phyloP scores from a whole-genome alignment of 371 early-diverging fungal genomes.

The Basidiobolus meristosporus region DNA sequence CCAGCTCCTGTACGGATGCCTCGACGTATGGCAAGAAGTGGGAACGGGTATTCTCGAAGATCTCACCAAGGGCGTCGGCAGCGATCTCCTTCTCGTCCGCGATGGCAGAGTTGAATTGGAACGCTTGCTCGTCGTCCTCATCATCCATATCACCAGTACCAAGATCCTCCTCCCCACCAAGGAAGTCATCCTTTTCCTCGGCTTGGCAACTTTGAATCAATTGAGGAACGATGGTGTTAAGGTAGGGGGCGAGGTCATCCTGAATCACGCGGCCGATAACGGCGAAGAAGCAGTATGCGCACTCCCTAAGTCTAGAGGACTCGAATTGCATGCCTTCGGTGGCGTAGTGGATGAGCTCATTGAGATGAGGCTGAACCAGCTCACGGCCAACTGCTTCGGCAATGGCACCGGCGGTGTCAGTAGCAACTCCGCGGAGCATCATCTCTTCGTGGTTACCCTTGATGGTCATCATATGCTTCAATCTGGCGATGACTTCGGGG shows the following conservation, averaged over 20 bases:
- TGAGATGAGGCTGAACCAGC: conserved; percentile 52
- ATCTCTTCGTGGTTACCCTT: conserved; percentile 38
- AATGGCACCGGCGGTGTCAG: conserved; percentile 67
- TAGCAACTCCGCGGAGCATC: conserved; percentile 67
- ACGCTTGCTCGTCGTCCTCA: conserved; percentile 30
- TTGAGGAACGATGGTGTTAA: conserved; percentile 53
- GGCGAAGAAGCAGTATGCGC: conserved; percentile 71
- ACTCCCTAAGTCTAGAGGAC: conserved; percentile 56
- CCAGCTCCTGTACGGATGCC: conserved; percentile 32
- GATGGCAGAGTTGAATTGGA: conserved; percentile 58
- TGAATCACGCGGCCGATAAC: conserved; percentile 63
- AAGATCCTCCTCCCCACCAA: conserved; percentile 14
- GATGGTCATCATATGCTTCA: conserved; percentile 50
- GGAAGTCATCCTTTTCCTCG: conserved; percentile 36
- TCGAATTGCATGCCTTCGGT: conserved; percentile 56
- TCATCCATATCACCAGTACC: conserved; percentile 21
- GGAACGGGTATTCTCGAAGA: conserved; percentile 53
- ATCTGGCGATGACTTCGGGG: conserved; percentile 38
- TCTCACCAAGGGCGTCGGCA: conserved; percentile 64
- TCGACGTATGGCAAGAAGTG: conserved; percentile 78
- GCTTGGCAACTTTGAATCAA: conserved; percentile 50
- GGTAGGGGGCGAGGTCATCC: conserved; percentile 58
- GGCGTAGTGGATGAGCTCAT: conserved; percentile 51
- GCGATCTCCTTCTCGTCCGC: conserved; percentile 86
- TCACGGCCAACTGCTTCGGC: conserved; percentile 78